These are phyloP conservation scores for Arthrocladium fulminans DNA, from an alignment of 2,329 filamentous ascomycete genomes.

Conservation along the genomic window DNA sequence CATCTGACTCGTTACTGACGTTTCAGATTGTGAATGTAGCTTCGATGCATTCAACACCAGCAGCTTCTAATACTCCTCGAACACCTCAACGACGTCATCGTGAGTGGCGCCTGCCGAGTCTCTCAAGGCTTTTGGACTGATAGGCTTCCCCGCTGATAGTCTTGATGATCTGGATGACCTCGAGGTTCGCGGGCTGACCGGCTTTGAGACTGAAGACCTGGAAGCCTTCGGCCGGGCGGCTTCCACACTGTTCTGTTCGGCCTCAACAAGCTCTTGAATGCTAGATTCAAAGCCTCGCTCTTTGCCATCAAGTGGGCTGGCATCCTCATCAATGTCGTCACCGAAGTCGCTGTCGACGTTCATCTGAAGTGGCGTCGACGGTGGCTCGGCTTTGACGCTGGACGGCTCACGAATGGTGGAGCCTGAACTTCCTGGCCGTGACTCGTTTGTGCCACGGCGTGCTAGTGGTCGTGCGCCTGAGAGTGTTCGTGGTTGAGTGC, in stretches of 20 bases:
- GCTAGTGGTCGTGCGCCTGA: conserved; percentile 9
- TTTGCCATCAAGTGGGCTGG: conserved; percentile 16
- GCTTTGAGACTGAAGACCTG: background rate
- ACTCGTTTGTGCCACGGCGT: conserved; percentile 9
- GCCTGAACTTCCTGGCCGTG: conserved; percentile 1
- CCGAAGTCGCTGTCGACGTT: conserved; percentile 47
- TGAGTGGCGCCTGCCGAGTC: background rate
- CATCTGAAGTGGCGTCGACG: conserved; percentile 27
- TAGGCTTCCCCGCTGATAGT: background rate
- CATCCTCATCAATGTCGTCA: conserved; percentile 36
- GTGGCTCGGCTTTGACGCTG: conserved; percentile 23
- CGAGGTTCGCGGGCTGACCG: background rate
- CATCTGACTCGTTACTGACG: background rate
- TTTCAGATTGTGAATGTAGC: background rate
- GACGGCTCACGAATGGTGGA: conserved; percentile 25
- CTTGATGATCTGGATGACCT: background rate
- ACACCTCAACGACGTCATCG: background rate
- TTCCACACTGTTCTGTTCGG: background rate
- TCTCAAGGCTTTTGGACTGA: background rate
- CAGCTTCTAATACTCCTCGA: conserved; percentile 8
- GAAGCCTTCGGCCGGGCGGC: background rate
- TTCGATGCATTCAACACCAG: too few species aligned
- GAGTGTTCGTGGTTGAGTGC: conserved; percentile 15
- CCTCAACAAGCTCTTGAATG: background rate
- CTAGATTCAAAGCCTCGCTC: background rate